A percentile compares a stretch with the other conserved stretches of the same genome.
Evolutionary conservation across 2,329 filamentous ascomycete genomes (phyloP).

Genomic region (Fusarium compactum): DNA sequence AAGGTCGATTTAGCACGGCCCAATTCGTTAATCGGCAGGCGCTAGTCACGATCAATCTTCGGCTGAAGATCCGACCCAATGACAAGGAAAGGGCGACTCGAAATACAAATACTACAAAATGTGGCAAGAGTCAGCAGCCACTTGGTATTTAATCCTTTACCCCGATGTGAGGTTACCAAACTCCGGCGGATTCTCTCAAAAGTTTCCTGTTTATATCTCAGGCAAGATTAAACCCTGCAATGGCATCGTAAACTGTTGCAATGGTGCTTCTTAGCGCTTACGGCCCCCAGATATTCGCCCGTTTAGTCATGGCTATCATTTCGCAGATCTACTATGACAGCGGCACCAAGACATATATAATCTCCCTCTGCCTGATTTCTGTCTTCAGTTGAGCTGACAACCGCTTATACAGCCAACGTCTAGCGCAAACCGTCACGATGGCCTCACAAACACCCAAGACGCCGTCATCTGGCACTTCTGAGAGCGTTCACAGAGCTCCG

Average conservation of each 20-base stretch:
- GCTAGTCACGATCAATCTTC: neutral
- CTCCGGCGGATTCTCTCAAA: neutral
- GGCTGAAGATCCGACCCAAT: neutral
- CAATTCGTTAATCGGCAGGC: neutral
- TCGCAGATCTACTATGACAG: neutral
- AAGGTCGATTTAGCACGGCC: neutral
- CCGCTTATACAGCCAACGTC: neutral
- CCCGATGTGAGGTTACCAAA: neutral
- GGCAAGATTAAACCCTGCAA: constrained; percentile 6
- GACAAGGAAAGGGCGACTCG: neutral
- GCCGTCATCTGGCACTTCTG: constrained; percentile 28
- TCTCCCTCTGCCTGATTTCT: neutral
- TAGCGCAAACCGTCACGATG: constrained; percentile 7
- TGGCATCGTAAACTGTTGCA: neutral
- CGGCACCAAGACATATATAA: neutral
- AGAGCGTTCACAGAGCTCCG: neutral
- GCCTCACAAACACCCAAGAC: constrained; percentile 24
- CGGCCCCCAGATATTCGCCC: constrained; percentile 7
- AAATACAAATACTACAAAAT: neutral
- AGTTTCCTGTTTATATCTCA: neutral
- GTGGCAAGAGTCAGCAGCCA: neutral
- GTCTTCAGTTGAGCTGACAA: neutral
- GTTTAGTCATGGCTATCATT: neutral
- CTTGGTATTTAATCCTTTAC: neutral
- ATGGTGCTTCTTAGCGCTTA: constrained; percentile 22